Percentiles rank a stretch among this genome's conserved stretches.
Evolutionary conservation across 2,329 filamentous ascomycete genomes (phyloP).

Genomic region (Fusarium newnesense): DNA sequence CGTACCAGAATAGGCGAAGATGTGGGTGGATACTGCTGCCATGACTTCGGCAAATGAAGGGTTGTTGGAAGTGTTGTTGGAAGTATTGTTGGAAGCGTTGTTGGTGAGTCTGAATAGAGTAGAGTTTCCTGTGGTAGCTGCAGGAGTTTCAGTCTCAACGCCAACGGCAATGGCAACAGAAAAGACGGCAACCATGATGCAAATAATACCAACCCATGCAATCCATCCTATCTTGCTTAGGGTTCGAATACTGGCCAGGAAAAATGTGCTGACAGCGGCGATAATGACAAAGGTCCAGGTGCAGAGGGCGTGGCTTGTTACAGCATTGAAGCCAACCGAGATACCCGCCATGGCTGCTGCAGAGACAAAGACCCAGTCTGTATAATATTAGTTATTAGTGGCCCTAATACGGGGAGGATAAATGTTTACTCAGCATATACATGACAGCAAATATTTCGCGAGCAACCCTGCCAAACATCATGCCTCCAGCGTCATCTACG

Average conservation of each 20-base stretch:
- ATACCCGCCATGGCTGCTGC: constrained; percentile 55
- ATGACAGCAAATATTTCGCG: constrained; percentile 53
- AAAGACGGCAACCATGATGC: constrained; percentile 44
- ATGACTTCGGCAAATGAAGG: constrained; percentile 47
- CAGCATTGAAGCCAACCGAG: constrained; percentile 52
- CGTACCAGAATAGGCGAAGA: constrained; percentile 53
- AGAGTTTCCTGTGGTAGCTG: constrained; percentile 35
- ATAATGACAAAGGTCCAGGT: constrained; percentile 53
- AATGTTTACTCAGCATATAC: constrained; percentile 48
- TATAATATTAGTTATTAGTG: constrained; percentile 13
- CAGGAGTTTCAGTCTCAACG: constrained; percentile 44
- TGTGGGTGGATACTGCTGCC: constrained; percentile 45
- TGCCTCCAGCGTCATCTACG: constrained; percentile 61
- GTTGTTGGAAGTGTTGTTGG: constrained; percentile 15
- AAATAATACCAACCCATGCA: constrained; percentile 46
- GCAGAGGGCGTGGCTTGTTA: constrained; percentile 51
- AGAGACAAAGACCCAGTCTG: constrained; percentile 44
- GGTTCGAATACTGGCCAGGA: constrained; percentile 47
- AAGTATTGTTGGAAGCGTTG: not conserved
- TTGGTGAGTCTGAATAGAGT: constrained; percentile 46
- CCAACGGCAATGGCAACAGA: constrained; percentile 46
- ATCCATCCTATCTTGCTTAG: constrained; percentile 47
- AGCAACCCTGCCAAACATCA: constrained; percentile 58
- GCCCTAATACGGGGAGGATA: not conserved
- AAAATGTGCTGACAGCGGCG: constrained; percentile 43